A percentile compares a stretch with the other conserved stretches of the same genome.
Evolutionary conservation across 129 eudicot species (phyloP).

Genomic region (Erigeron canadensis): DNA sequence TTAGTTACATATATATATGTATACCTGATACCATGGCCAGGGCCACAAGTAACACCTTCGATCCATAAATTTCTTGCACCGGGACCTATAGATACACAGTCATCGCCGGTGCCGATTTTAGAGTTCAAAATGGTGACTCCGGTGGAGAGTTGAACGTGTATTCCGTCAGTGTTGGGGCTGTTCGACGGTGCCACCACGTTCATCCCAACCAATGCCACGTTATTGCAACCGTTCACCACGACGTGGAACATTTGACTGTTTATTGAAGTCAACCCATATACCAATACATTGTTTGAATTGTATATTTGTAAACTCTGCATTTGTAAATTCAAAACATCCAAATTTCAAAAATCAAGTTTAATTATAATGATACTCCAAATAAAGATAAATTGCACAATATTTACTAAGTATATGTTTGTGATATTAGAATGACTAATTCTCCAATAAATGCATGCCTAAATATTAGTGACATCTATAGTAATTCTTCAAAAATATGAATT

Average conservation of each 20-base stretch:
- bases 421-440: too few relatives aligned
- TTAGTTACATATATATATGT: neutral
- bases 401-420: too few relatives aligned
- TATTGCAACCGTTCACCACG: conserved; percentile 53
- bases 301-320: conserved; percentile 59
- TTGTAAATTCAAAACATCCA: neutral
- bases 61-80: conserved; percentile 60
- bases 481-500: too few relatives aligned
- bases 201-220: conserved; percentile 42
- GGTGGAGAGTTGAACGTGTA: conserved; percentile 59
- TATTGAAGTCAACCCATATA: conserved; percentile 48
- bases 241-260: conserved; percentile 80
- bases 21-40: conserved; percentile 84
- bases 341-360: neutral
- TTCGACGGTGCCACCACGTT: conserved; percentile 52
- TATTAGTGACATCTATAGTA: too few relatives aligned
- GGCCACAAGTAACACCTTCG: conserved; percentile 62
- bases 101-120: conserved; percentile 68
- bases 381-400: neutral
- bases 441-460: too few relatives aligned
- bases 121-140: conserved; percentile 50
- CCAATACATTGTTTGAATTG: conserved; percentile 47
- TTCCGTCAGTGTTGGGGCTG: conserved; percentile 83
- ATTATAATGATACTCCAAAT: neutral
- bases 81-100: conserved; percentile 74